Evolutionary conservation across 441 rosid species (phyloP).

Genomic region (Populus hybrid): DNA sequence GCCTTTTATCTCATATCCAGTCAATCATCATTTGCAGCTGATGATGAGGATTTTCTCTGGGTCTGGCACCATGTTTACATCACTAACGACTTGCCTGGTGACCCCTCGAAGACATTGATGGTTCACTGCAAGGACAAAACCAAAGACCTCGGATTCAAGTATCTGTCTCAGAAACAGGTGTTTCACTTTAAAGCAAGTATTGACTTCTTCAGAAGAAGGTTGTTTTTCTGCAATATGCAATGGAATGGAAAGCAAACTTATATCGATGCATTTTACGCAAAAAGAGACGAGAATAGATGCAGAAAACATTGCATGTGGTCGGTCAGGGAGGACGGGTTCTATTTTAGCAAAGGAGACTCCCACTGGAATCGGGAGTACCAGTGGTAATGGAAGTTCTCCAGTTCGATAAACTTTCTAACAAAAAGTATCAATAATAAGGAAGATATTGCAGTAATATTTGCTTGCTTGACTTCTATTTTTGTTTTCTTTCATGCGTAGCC

Average conservation of each 20-base stretch:
- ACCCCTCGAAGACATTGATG: neutral
- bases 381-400: neutral
- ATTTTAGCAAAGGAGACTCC: neutral
- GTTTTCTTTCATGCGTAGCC: fast-evolving
- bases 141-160: neutral
- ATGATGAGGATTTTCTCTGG: neutral
- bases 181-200: neutral
- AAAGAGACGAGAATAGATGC: neutral
- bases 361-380: neutral
- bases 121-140: neutral
- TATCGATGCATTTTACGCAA: neutral
- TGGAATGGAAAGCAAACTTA: neutral
- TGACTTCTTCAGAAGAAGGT: neutral
- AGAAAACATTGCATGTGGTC: neutral
- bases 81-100: neutral
- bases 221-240: neutral
- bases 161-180: neutral
- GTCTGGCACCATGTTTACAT: neutral
- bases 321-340: neutral
- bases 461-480: neutral
- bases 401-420: neutral
- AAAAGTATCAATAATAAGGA: too few relatives aligned
- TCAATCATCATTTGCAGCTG: neutral
- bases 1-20: neutral
- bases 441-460: neutral